These are phyloP conservation scores for Platanthera zijinensis DNA, from an alignment of 106 monocot species.

Conservation along the genomic window DNA sequence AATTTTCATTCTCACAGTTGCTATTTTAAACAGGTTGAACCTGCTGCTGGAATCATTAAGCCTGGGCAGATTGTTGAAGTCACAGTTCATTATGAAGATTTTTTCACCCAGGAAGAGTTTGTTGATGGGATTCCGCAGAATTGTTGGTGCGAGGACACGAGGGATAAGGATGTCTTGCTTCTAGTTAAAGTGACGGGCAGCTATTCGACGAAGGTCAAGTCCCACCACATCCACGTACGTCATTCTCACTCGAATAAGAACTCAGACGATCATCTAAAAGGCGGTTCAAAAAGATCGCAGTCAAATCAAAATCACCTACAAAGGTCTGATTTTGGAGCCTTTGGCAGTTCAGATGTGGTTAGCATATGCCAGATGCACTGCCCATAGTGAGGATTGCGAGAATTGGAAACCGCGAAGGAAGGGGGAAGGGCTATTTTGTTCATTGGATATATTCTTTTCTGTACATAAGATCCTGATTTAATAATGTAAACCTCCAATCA, in stretches of 20 bases:
- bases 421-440: not conserved
- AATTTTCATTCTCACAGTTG: not conserved
- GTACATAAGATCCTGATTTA: not conserved
- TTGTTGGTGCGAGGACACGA: conserved; percentile 61
- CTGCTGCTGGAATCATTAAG: conserved; percentile 62
- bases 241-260: conserved; percentile 32
- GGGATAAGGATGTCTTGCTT: conserved; percentile 56
- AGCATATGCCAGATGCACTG: conserved; percentile 15
- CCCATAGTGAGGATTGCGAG: not conserved
- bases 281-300: conserved; percentile 16
- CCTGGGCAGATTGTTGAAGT: conserved; percentile 63
- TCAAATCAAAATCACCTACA: conserved; percentile 53
- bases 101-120: conserved; percentile 49
- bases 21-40: conserved; percentile 37
- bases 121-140: conserved; percentile 59
- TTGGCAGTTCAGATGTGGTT: conserved; percentile 22
- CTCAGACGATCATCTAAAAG: conserved; percentile 5
- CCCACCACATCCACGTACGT: conserved; percentile 46
- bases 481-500: too few relatives aligned
- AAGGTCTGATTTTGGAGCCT: conserved; percentile 33
- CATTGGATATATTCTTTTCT: not conserved
- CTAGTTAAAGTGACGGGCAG: conserved; percentile 52
- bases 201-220: conserved; percentile 27
- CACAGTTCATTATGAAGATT: conserved; percentile 64
- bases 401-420: not conserved